Percentiles rank a stretch among this genome's conserved stretches.
Conservation (phyloP, 2,329 filamentous ascomycete genomes). For the Septoria linicola region DNA sequence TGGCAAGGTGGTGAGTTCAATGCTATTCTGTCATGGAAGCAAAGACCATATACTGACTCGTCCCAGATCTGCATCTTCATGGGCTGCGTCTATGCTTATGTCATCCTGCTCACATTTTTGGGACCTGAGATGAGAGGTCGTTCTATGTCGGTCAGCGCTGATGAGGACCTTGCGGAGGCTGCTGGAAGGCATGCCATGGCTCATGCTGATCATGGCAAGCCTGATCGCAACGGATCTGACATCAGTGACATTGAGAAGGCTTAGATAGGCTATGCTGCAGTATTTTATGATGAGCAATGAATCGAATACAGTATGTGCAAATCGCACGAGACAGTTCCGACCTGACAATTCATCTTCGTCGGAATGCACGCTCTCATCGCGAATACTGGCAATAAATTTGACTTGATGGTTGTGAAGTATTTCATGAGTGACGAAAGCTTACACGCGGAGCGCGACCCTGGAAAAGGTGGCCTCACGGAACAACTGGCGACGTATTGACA, state of each 20-base stretch:
- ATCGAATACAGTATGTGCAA: too few species aligned
- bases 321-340: too few species aligned
- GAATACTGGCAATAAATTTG: too few species aligned
- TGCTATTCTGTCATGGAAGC: not conserved
- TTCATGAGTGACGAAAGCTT: too few species aligned
- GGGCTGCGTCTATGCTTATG: constrained; percentile 71
- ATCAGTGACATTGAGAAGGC: constrained; percentile 14
- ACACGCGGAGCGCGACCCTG: not conserved
- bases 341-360: too few species aligned
- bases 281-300: too few species aligned
- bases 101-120: constrained; percentile 61
- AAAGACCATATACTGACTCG: constrained; percentile 1
- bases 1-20: constrained; percentile 67
- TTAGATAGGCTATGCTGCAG: not conserved
- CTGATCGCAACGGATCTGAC: constrained; percentile 6
- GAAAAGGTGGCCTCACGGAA: not conserved
- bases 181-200: constrained; percentile 22
- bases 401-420: too few species aligned
- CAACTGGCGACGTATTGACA: constrained; percentile 10
- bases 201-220: constrained; percentile 15
- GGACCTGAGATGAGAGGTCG: constrained; percentile 54
- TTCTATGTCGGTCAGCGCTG: constrained; percentile 34
- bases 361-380: too few species aligned
- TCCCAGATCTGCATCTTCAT: constrained; percentile 59
- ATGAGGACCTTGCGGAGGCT: constrained; percentile 36